phyloP scores from a whole-genome alignment of 176 grass and related monocot species.

The Elaeis guineensis region DNA sequence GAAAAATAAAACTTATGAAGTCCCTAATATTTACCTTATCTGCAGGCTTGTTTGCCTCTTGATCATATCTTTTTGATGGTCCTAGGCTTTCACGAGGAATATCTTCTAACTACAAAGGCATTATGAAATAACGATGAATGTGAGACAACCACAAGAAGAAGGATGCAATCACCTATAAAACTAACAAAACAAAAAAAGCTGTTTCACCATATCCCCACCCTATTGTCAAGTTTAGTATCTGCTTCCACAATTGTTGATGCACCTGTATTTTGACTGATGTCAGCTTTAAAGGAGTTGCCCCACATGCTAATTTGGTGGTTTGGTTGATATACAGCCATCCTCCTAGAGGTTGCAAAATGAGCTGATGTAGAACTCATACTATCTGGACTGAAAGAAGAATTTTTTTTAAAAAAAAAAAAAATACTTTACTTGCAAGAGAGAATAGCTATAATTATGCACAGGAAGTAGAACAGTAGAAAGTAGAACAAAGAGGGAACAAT shows the following conservation, averaged over 20 bases:
- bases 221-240: constrained; percentile 40
- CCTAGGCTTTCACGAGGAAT: constrained; percentile 30
- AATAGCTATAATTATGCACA: too few species aligned
- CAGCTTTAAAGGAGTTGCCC: constrained; percentile 55
- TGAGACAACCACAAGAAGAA: neutral
- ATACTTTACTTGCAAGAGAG: neutral
- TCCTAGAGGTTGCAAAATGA: constrained; percentile 49
- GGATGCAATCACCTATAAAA: neutral
- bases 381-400: constrained; percentile 34
- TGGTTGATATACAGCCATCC: constrained; percentile 57
- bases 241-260: constrained; percentile 49
- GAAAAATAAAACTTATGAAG: too few species aligned
- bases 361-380: constrained; percentile 57
- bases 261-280: constrained; percentile 59
- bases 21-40: constrained; percentile 35
- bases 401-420: neutral
- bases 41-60: constrained; percentile 48
- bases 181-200: too few species aligned
- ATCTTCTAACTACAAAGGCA: constrained; percentile 37
- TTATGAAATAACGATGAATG: constrained; percentile 12
- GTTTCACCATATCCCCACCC: constrained; percentile 25
- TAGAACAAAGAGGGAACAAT: too few species aligned
- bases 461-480: too few species aligned
- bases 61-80: constrained; percentile 32
- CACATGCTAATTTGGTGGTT: constrained; percentile 49